These are phyloP conservation scores for Naganishia kalamii DNA, from an alignment of 768 basidiomycete species.

Conservation along the genomic window DNA sequence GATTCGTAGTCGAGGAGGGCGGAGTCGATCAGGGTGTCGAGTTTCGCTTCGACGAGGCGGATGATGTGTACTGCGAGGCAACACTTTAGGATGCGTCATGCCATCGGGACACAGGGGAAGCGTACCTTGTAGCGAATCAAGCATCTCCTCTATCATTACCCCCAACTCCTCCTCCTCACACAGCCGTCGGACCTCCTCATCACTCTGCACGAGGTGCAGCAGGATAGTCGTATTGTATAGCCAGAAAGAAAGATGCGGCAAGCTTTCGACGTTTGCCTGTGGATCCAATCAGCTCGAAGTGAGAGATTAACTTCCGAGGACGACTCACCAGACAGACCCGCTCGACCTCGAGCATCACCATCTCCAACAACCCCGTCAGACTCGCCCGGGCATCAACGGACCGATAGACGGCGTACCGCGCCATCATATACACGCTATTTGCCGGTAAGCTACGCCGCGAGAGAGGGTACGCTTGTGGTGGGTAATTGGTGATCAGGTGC, in stretches of 20 bases:
- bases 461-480: constrained; percentile 57
- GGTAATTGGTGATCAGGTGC: constrained; percentile 70
- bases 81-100: neutral
- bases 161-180: constrained; percentile 81
- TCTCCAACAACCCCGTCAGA: constrained; percentile 84
- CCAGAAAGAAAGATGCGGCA: constrained; percentile 87
- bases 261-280: constrained; percentile 55
- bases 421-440: constrained; percentile 80
- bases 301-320: neutral
- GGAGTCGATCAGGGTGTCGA: constrained; percentile 77
- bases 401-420: constrained; percentile 69
- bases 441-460: constrained; percentile 67
- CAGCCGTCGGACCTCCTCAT: constrained; percentile 53
- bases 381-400: constrained; percentile 58
- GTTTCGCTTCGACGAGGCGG: constrained; percentile 77
- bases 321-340: constrained; percentile 78
- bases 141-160: constrained; percentile 78
- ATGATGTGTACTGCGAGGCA: constrained; percentile 75
- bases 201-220: constrained; percentile 67
- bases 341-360: constrained; percentile 86
- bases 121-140: constrained; percentile 90
- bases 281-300: constrained; percentile 7
- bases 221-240: constrained; percentile 83
- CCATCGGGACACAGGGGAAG: neutral
- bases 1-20: constrained; percentile 76